Conservation (phyloP, 2,329 filamentous ascomycete genomes). For the Aureobasidium sp. region DNA sequence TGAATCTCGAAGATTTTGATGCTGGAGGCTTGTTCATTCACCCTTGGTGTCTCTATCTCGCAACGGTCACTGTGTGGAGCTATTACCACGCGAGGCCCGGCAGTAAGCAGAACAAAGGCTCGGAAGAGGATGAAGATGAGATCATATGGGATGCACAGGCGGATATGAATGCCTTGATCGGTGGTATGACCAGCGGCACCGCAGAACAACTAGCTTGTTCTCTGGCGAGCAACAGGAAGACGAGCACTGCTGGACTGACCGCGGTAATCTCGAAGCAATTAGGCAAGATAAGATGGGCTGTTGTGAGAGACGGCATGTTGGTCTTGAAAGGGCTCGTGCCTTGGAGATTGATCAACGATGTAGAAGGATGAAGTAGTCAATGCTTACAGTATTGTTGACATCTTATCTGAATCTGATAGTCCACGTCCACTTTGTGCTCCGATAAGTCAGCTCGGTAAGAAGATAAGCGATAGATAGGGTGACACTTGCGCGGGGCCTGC, state of each 20-base stretch:
- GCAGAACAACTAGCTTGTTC: constrained; percentile 28
- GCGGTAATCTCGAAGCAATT: constrained; percentile 50
- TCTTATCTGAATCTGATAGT: too few species aligned
- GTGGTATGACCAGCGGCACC: constrained; percentile 34
- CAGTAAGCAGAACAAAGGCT: constrained; percentile 11
- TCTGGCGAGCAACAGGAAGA: constrained; percentile 34
- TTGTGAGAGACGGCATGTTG: constrained; percentile 55
- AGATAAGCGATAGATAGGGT: not conserved
- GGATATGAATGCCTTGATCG: constrained; percentile 42
- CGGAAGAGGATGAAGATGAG: constrained; percentile 35
- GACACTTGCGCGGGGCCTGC: not conserved
- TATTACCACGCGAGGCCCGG: constrained; percentile 41
- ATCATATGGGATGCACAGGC: constrained; percentile 45
- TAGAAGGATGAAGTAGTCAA: constrained; percentile 3
- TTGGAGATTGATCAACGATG: constrained; percentile 30
- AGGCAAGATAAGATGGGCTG: constrained; percentile 53
- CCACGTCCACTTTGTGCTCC: too few species aligned
- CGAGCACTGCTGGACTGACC: constrained; percentile 46
- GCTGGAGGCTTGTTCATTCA: constrained; percentile 52
- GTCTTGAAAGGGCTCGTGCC: constrained; percentile 42
- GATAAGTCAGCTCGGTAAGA: not conserved
- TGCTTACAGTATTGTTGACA: not conserved
- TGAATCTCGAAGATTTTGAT: constrained; percentile 45
- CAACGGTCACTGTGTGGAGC: constrained; percentile 52
- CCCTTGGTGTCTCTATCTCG: constrained; percentile 56